Evolutionary conservation across 192 early-diverging fungal genomes (phyloP).

Genomic region (Podila clonocystis): DNA sequence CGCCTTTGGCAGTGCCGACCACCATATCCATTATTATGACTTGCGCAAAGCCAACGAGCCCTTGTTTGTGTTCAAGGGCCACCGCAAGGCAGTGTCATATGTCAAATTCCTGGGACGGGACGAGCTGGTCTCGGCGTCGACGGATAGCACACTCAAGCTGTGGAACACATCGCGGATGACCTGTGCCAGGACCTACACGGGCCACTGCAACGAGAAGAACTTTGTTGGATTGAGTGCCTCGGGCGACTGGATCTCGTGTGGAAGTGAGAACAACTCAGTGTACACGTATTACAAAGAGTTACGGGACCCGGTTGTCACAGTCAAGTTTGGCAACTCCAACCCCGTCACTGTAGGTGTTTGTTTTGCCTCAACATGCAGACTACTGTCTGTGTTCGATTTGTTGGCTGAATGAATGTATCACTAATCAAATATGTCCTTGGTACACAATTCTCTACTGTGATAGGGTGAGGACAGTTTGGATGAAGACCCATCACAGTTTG

Average conservation of each 20-base stretch:
- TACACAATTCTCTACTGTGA: neutral
- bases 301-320: slow-evolving; percentile 76
- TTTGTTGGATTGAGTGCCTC: slow-evolving; percentile 94
- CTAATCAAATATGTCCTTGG: neutral
- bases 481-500: slow-evolving; percentile 79
- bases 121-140: slow-evolving; percentile 90
- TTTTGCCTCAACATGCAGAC: neutral
- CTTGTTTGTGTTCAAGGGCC: slow-evolving; percentile 81
- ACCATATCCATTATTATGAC: slow-evolving; percentile 94
- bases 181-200: slow-evolving; percentile 79
- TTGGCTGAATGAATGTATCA: neutral
- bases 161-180: slow-evolving; percentile 72
- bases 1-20: slow-evolving; percentile 93
- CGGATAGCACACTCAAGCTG: slow-evolving; percentile 89
- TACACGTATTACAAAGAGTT: slow-evolving; percentile 85
- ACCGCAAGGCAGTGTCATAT: slow-evolving; percentile 95
- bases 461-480: slow-evolving; percentile 65
- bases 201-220: slow-evolving; percentile 95
- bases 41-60: slow-evolving; percentile 77
- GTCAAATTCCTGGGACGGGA: slow-evolving; percentile 85
- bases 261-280: slow-evolving; percentile 92
- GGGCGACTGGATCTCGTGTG: slow-evolving; percentile 90
- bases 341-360: slow-evolving; percentile 67
- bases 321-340: slow-evolving; percentile 82
- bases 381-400: slow-evolving; percentile 9